Evolutionary conservation across 148 eudicot species (phyloP).

Genomic region (Amaranthus cruentus): DNA sequence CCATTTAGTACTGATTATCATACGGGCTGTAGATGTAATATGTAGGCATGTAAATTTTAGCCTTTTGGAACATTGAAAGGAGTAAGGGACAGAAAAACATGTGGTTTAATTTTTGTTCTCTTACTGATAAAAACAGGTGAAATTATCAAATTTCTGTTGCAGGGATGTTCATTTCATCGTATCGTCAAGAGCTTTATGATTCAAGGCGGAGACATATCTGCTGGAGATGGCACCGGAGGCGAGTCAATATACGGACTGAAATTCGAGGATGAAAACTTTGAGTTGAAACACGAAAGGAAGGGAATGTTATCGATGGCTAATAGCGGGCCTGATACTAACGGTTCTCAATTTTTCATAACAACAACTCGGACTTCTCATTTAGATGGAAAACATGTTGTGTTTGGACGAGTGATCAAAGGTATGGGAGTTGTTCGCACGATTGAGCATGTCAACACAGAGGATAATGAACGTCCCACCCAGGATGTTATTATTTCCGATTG

Average conservation of each 20-base stretch:
- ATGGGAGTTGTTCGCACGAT: slow-evolving; percentile 85
- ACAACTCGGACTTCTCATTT: slow-evolving; percentile 78
- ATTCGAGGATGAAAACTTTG: slow-evolving; percentile 86
- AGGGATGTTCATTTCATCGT: slow-evolving; percentile 74
- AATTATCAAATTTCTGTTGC: slow-evolving; percentile 8
- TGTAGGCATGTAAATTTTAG: too few relatives aligned
- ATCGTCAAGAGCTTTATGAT: slow-evolving; percentile 75
- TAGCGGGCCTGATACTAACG: slow-evolving; percentile 69
- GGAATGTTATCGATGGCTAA: slow-evolving; percentile 94
- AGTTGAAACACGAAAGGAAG: slow-evolving; percentile 82
- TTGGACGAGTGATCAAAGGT: slow-evolving; percentile 85
- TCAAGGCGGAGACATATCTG: slow-evolving; percentile 85
- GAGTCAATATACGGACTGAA: slow-evolving; percentile 88
- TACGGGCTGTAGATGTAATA: too few relatives aligned
- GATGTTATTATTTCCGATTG: slow-evolving; percentile 61
- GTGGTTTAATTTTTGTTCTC: neutral
- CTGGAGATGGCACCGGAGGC: slow-evolving; percentile 90
- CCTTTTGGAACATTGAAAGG: too few relatives aligned
- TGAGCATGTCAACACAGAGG: slow-evolving; percentile 59
- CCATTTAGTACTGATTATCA: too few relatives aligned
- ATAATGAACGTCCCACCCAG: slow-evolving; percentile 41
- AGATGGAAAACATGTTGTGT: slow-evolving; percentile 91
- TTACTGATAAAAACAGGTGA: neutral
- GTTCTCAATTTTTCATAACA: slow-evolving; percentile 88
- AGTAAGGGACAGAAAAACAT: too few relatives aligned